Evolutionary conservation across 1,139 yeast species (phyloP).

Genomic region (Zygoascus sp.): DNA sequence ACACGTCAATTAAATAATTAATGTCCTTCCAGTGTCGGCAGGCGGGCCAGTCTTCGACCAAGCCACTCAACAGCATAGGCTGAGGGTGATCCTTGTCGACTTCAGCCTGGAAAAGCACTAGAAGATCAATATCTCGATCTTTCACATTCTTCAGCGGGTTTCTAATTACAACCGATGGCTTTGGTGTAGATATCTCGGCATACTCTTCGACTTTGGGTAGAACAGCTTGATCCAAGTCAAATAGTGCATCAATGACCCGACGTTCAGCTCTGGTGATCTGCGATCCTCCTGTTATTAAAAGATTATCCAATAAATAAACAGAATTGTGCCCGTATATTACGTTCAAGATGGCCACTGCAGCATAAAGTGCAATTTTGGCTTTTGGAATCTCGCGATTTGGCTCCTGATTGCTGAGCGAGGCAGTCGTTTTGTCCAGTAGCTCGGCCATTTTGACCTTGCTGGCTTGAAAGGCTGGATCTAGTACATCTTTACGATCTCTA

Average conservation of each 20-base stretch:
- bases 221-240: slow-evolving; percentile 1
- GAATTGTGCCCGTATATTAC: slow-evolving; percentile 9
- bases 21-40: slow-evolving; percentile 21
- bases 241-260: slow-evolving; percentile 10
- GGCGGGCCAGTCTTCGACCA: slow-evolving; percentile 28
- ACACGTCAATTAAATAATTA: slow-evolving; percentile 17
- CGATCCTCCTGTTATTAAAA: slow-evolving; percentile 16
- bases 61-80: slow-evolving; percentile 19
- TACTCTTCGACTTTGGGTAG: neutral
- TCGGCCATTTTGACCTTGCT: neutral
- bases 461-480: slow-evolving; percentile 4
- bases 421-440: neutral
- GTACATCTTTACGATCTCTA: neutral
- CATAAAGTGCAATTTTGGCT: slow-evolving; percentile 13
- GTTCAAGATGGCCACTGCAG: slow-evolving; percentile 10
- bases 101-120: slow-evolving; percentile 13
- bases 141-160: neutral
- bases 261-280: slow-evolving; percentile 11
- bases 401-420: slow-evolving; percentile 4
- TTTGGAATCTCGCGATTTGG: slow-evolving; percentile 12
- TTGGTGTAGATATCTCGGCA: neutral
- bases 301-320: slow-evolving; percentile 11
- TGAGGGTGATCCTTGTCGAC: slow-evolving; percentile 10
- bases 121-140: slow-evolving; percentile 10
- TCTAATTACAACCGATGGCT: neutral